Base-by-base conservation (phyloP, 2,329 filamentous ascomycete species). In the Daldinia sp. region DNA sequence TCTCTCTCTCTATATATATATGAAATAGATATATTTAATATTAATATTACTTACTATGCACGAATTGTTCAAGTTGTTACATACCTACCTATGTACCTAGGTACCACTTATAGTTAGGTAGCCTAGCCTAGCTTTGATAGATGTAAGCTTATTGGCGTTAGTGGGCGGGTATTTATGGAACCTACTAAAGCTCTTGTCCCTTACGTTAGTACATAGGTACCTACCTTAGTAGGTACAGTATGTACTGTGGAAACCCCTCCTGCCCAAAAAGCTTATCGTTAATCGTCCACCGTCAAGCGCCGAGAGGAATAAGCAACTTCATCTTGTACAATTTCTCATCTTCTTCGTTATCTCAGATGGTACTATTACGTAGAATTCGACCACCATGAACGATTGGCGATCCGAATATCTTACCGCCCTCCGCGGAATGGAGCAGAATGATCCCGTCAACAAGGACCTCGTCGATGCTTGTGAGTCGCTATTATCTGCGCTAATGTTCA, bases 341-440 rank as follows among this genome's bases (percentile, higher is more conserved):
- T 41, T 41, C 3, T 35, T 25, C n/a, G 43, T 17, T 13, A 19
- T 66, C 41, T 23, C 57, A 50, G 60, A 67, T 67, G 58, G 49
- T 61, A 52, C 27, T 68, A 57, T 50, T 63, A 68, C 57, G 54
- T 68, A 63, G 58, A 61, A 34, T 3, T 19, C 49, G 52, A 53
- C 19, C 53, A 74, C 68, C 61, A 85, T 85, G 83, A 83, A 87
- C 67, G 86, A 85, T 80, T 96, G 94, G 91, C 86, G 89, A 73
- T 88, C 91, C 69, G 91, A 96, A 72, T 97, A 96, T 77, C 82
- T 92, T 65, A 82, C 86, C 64, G 90, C 90, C 68, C 83, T 98
- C 68, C 85, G 87, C 70, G 88, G 90, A 71, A 91, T 92, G 71
- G 84, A 87, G 72, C 84, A 87, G 66, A 90, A 93, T 61, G 83